A percentile compares a stretch with the other conserved stretches of the same genome.
These are phyloP conservation scores for Macadamia integrifolia DNA, from an alignment of 164 flowering plant genomes.

Conservation along the genomic window DNA sequence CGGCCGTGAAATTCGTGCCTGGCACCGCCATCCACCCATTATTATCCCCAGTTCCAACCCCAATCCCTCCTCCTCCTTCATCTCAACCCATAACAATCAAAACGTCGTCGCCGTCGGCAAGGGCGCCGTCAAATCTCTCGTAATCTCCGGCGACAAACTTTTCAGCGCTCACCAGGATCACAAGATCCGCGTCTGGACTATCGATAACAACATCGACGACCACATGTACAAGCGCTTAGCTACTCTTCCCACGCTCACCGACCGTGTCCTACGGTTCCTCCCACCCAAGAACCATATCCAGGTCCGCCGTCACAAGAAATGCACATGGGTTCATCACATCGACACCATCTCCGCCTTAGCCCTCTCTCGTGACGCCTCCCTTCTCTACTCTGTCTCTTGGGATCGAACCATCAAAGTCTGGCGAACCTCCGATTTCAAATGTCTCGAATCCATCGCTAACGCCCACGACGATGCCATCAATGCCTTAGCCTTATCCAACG, in stretches of 20 bases:
- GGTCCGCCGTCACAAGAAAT: conserved; percentile 62
- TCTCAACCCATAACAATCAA: background rate
- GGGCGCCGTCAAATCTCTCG: conserved; percentile 74
- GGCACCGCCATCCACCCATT: conserved; percentile 22
- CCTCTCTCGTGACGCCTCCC: conserved; percentile 45
- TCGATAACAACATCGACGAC: conserved; percentile 17
- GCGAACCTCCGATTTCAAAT: conserved; percentile 62
- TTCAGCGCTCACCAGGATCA: conserved; percentile 84
- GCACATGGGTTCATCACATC: conserved; percentile 81
- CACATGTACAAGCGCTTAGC: conserved; percentile 36
- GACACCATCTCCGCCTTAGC: conserved; percentile 79
- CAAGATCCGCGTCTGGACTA: conserved; percentile 80
- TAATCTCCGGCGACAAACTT: conserved; percentile 39
- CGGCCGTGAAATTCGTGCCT: conserved; percentile 34
- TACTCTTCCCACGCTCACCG: conserved; percentile 70
- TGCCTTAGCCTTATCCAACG: conserved; percentile 47
- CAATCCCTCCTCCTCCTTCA: too few species aligned
- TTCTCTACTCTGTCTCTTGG: conserved; percentile 90
- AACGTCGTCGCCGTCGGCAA: conserved; percentile 35
- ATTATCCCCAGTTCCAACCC: too few species aligned
- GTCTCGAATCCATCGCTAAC: conserved; percentile 60
- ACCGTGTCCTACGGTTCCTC: conserved; percentile 44
- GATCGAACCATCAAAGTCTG: conserved; percentile 80
- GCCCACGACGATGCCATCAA: conserved; percentile 94
- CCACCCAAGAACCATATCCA: conserved; percentile 59